Evolutionary conservation across 2,329 filamentous ascomycete genomes (phyloP).

Genomic region (Pestalotiopsis sp.): DNA sequence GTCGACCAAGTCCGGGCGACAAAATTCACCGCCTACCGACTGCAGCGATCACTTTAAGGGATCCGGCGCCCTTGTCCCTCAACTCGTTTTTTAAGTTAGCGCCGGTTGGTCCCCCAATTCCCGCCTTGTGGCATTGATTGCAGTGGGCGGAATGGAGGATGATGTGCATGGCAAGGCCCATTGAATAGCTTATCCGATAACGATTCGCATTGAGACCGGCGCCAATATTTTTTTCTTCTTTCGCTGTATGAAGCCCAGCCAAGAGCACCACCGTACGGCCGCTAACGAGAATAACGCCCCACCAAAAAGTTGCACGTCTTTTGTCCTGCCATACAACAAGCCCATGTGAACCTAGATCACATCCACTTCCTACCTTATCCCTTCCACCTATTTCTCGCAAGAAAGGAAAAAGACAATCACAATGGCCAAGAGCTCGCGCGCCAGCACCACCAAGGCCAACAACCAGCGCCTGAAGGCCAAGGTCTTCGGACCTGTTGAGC

Average conservation of each 20-base stretch:
- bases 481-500: slow-evolving; percentile 82
- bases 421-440: slow-evolving; percentile 87
- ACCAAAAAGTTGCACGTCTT: slow-evolving; percentile 11
- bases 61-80: slow-evolving; percentile 1
- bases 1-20: background rate
- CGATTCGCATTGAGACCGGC: background rate
- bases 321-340: background rate
- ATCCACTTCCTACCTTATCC: background rate
- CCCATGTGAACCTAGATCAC: background rate
- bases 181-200: slow-evolving; percentile 1
- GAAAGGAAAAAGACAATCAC: slow-evolving; percentile 12
- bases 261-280: background rate
- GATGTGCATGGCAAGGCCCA: background rate
- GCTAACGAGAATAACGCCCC: slow-evolving; percentile 6
- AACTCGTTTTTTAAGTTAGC: background rate
- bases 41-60: background rate
- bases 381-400: too few species aligned
- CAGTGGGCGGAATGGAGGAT: background rate
- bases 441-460: slow-evolving; percentile 80
- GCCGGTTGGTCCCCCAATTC: background rate
- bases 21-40: slow-evolving; percentile 3
- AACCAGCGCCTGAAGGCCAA: slow-evolving; percentile 75
- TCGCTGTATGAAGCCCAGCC: background rate
- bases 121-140: background rate
- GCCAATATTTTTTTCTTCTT: background rate